Evolutionary conservation across 371 early-diverging fungal species (phyloP), one percentile per base, ranked within the genome.

Genomic region (Mucor lusitanicus): DNA sequence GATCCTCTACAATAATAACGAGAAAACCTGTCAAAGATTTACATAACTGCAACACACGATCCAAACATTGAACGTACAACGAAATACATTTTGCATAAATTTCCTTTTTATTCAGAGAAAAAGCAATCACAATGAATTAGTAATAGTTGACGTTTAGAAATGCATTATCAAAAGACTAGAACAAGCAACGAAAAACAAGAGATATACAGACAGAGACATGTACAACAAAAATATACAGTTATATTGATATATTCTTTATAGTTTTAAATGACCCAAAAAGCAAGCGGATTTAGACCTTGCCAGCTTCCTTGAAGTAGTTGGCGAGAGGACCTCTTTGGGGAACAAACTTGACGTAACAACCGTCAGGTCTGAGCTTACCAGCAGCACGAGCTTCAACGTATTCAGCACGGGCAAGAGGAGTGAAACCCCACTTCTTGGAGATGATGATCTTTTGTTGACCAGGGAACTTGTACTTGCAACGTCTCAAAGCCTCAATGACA

Each of bases 341-440:
- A 59, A 97, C 78, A 87, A 96, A 97, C 94, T 99, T 99, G 90
- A 98, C 97, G 86, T 98, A 91, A 85, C 92, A 93, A 70, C 99
- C 99, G 85, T 98, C 98, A 69, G 95, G 95, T 84, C 92, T 91
- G 70, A 99, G 87, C 71, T 77, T 81, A 68, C 95, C 95, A 57
- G 86, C 89, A 71, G 87, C 84, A 69, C 97, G 92, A 61, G 86
- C 89, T 61, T 81, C 91, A 67, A 94, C 85, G 79, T 96, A 94
- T 73, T 99, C 97, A 73, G 94, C 97, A 72, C 96, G 96, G 55
- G 91, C 81, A 67, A 99, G 87, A 84, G 95, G 94, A 88, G 99
- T 99, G 93, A 99, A 99, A 75, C 99, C 99, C 98, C 98, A 98
- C 90, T 98, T 99, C 91, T 97, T 95, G 87, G 99, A 97, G 79